phyloP scores from a whole-genome alignment of 2,329 filamentous ascomycete species.

The Sphaerulina musiva region DNA sequence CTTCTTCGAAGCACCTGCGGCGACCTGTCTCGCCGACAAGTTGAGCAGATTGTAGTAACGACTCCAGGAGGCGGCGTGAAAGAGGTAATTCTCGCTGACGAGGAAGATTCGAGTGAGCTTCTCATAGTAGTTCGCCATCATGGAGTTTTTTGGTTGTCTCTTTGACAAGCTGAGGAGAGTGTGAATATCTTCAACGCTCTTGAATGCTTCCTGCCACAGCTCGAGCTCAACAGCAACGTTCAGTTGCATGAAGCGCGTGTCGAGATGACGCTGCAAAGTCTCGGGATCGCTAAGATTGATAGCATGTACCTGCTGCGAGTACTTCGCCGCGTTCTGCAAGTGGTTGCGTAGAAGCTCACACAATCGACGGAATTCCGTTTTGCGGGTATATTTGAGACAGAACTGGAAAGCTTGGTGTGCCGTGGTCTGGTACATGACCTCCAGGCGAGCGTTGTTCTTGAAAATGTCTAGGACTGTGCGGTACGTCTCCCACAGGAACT shows the following conservation, averaged over 20 bases:
- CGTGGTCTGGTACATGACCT: constrained; percentile 97
- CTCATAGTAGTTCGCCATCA: constrained; percentile 99
- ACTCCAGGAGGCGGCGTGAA: constrained; percentile 96
- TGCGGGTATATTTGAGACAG: constrained; percentile 94
- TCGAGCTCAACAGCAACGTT: constrained; percentile 97
- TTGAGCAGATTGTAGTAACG: constrained; percentile 95
- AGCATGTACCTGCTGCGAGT: constrained; percentile 97
- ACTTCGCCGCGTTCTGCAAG: constrained; percentile 97
- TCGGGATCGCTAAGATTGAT: constrained; percentile 98
- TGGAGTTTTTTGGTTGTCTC: constrained; percentile 94
- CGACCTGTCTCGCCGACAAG: constrained; percentile 76
- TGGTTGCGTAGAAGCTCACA: constrained; percentile 98
- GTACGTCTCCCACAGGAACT: constrained; percentile 99
- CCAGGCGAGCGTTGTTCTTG: constrained; percentile 95
- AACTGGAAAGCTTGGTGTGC: constrained; percentile 98
- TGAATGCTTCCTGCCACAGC: constrained; percentile 98
- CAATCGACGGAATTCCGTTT: constrained; percentile 97
- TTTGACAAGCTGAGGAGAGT: constrained; percentile 96
- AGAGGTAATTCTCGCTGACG: constrained; percentile 98
- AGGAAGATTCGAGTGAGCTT: constrained; percentile 98
- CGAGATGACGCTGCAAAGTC: constrained; percentile 91
- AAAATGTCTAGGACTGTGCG: constrained; percentile 96
- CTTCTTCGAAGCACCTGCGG: constrained; percentile 79
- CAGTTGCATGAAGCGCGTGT: constrained; percentile 96
- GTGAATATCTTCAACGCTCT: constrained; percentile 97